A percentile compares a stretch with the other conserved stretches of the same genome.
Evolutionary conservation across 2,329 filamentous ascomycete species (phyloP).

Genomic region (Endoconidiophora laricicola): DNA sequence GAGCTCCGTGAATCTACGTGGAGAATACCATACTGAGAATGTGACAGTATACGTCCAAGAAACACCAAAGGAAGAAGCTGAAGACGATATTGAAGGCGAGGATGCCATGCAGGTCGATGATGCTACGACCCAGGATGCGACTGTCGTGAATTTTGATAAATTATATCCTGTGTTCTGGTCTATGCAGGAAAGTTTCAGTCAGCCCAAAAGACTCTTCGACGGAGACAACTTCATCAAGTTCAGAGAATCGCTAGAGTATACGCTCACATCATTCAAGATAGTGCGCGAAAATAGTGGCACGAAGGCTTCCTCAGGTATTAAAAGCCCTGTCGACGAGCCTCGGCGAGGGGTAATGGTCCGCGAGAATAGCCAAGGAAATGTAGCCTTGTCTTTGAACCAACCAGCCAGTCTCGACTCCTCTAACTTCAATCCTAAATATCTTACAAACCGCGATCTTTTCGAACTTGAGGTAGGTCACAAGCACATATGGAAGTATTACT

Average conservation of each 20-base stretch:
- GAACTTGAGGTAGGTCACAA: constrained; percentile 57
- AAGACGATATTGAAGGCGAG: constrained; percentile 15
- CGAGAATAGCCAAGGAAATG: background rate
- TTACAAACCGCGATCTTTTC: constrained; percentile 94
- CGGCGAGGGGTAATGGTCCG: constrained; percentile 16
- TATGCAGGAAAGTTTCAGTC: constrained; percentile 78
- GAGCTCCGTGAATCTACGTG: constrained; percentile 89
- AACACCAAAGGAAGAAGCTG: constrained; percentile 19
- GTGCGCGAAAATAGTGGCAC: constrained; percentile 32
- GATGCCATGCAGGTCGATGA: constrained; percentile 49
- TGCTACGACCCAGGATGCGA: constrained; percentile 26
- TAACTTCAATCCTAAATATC: constrained; percentile 85
- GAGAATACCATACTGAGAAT: constrained; percentile 93
- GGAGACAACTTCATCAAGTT: constrained; percentile 59
- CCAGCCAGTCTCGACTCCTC: constrained; percentile 1
- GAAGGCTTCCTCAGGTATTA: constrained; percentile 34
- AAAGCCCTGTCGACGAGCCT: constrained; percentile 32
- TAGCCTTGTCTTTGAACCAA: background rate
- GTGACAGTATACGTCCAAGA: constrained; percentile 65
- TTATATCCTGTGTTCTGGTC: constrained; percentile 92
- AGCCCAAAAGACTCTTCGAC: constrained; percentile 71
- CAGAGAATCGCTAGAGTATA: constrained; percentile 56
- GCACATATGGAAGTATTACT: too few species aligned
- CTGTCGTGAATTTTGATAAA: constrained; percentile 38
- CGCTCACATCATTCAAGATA: constrained; percentile 36